Base-by-base conservation (phyloP, 2,329 filamentous ascomycete species). In the Emmonsiellopsis sp. region DNA sequence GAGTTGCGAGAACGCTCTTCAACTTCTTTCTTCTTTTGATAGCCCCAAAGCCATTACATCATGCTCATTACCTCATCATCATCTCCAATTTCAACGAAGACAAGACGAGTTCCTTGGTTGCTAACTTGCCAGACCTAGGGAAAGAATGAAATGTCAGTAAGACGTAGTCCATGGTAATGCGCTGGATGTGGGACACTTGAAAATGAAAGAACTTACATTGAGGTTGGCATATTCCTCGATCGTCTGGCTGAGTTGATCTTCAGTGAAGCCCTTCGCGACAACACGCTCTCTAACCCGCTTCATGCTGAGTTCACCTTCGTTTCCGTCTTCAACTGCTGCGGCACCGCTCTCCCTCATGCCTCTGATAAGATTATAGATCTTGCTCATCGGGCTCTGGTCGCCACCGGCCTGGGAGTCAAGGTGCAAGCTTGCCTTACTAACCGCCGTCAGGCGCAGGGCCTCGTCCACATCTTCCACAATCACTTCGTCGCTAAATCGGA, bases 391-490 rank as follows among this genome's bases (percentile, higher is more conserved):
- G 51, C 88, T 95, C 61, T 87, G 82, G 61, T 87, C 85, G 54
- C 84, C 80, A 49, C 82, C 75, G 51, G 77, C 74, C 56, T 72
- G 64, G 65, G 79, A 77, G 58, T 94, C 88, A 34, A 84, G 81
- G 64, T 92, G 87, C 63, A 98, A 74, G 60, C 85, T 92, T 56
- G 94, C 88, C 74, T 97, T 97, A 71, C 88, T 93, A 54, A 95
- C 89, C 70, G 97, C 92, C 49, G 95, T 80, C 48, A 98, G 79
- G 51, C 93, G 83, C 58, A 98, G 75, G 2, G 93, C 91, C 74
- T 98, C 93, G 65, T 98, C 93, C 5, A 97, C 91, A 69, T 98
- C 93, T 62, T 95, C 92, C 52, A 87, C 86, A 51, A 88, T 84
- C 49, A 97, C 93, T 57, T 84, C 79, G 53, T 87, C 82, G 61